Evolutionary conservation across 495 filamentous ascomycete genomes (phyloP), one percentile per base, ranked within the genome.

Genomic region (Podospora anserina): DNA sequence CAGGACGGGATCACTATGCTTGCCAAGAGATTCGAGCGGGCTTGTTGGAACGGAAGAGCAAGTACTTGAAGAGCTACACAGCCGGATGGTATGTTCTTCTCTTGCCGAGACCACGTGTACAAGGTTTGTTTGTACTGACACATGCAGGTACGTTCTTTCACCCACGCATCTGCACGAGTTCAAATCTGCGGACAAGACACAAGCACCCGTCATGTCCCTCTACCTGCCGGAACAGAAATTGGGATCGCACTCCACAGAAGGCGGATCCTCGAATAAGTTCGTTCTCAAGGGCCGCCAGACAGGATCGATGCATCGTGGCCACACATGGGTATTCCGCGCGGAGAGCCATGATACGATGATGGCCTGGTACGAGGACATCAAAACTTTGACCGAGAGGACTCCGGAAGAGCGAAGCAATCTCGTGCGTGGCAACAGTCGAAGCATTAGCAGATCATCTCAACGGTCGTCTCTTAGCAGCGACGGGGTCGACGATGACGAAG

Each of bases 91-190:
- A 84, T 79, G 89, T 80, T 34, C 4, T 39, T 20, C 27, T 63
- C 62, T 66, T 64, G 66, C 65, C 61, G 3, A 39, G 23, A 7
- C 7, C 30, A 11, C 34, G n/a, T 32, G 27, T 28, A 15, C 5
- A 2, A 61, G 19, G 59, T 23, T 23, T 23, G 7, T 7, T 20
- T 11, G 56, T 61, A 69, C 83, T 85, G 75, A 84, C 73, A 63
- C 58, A 59, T n/a, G 28, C 68, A 95, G 93, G 93, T 99, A 97
- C 79, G 93, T 98, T 11, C 81, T 99, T 67, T 97, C 95, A 68
- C 92, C 95, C 23, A 98, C 95, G 49, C 95, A 99, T 77, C 85
- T 99, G 1, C 95, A 99, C 78, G 95, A 99, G 76, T 99, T 97
- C 87, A 97, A 96, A 77, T 96, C 92, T 18, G 91, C 93, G 58